phyloP scores from a whole-genome alignment of 371 early-diverging fungal genomes.

The Mortierella sp. region DNA sequence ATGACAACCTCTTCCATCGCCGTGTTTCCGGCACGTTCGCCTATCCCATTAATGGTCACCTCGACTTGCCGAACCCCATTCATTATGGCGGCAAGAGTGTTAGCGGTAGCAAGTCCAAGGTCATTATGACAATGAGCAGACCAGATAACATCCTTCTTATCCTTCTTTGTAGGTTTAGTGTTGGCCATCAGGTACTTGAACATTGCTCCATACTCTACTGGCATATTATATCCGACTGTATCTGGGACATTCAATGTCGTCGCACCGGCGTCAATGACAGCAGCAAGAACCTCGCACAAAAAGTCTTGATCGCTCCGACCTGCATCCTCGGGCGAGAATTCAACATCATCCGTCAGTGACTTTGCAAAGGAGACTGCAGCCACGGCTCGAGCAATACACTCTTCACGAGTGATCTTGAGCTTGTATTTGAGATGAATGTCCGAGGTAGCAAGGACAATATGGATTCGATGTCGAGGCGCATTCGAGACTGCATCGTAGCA shows the following conservation, averaged over 20 bases:
- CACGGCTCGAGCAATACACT: conserved; percentile 87
- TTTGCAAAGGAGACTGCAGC: conserved; percentile 86
- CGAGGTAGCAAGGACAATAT: conserved; percentile 95
- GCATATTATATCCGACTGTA: conserved; percentile 95
- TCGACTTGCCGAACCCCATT: conserved; percentile 97
- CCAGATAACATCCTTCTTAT: conserved; percentile 66
- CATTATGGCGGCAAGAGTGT: conserved; percentile 88
- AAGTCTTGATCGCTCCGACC: conserved; percentile 91
- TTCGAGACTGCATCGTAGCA: conserved; percentile 87
- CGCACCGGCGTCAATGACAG: conserved; percentile 94
- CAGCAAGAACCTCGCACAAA: conserved; percentile 82
- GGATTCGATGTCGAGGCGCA: conserved; percentile 90
- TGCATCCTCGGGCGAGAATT: conserved; percentile 96
- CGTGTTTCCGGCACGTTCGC: conserved; percentile 97
- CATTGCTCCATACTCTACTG: conserved; percentile 88
- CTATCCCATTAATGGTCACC: conserved; percentile 97
- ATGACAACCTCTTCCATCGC: conserved; percentile 95
- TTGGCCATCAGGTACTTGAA: conserved; percentile 83
- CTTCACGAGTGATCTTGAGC: conserved; percentile 88
- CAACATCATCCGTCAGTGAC: conserved; percentile 85
- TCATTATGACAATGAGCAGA: conserved; percentile 99
- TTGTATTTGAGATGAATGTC: conserved; percentile 96
- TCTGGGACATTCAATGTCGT: conserved; percentile 97
- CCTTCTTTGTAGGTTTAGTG: conserved; percentile 78
- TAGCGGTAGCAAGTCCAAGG: conserved; percentile 96